Base-by-base conservation (phyloP, 2,329 filamentous ascomycete species). In the Pestalotiopsis sp. region DNA sequence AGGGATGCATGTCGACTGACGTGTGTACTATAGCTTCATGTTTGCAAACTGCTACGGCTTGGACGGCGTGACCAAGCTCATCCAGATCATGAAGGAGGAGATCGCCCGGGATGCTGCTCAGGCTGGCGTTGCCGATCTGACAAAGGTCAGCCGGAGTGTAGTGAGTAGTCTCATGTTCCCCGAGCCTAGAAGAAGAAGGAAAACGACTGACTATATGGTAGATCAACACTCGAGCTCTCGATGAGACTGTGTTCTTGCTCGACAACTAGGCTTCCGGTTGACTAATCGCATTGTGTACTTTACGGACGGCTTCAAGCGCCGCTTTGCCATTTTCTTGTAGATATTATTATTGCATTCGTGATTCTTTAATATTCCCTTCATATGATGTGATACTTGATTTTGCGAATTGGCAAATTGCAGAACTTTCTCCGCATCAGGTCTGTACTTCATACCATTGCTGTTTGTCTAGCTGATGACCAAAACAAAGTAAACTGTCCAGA, bases 1-100 rank as follows among this genome's bases (percentile, higher is more conserved):
- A 9, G 7, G 6, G 31, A 27, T 36, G 31, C 9, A 1, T 36
- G 31, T 36, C 7, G 5, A 64, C 60, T 68, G 27, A 49, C 56
- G 23, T 11, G 11, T 59, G 13, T 9, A 13, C 14, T 9, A 36
- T 36, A 69, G 68, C 0, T 80, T 85, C 73, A 85, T 87, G 82
- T 87, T 82, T 73, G 80, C 83, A 63, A 86, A 86, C 71, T 75
- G 82, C 49, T 87, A 84, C 71, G 85, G 85, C 3, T 75, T 79
- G 4, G 80, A 82, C 25, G 85, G 85, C 25, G 84, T 87, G 3
- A 77, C 76, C 67, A 82, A 81, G 76, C 79, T 80, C 5, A 83
- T 86, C 66, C 74, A 82, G 65, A 81, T 87, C 23, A 76, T 87
- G 69, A 86, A 85, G 79, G 77, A 80, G 52, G 84, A 87, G 77